Base-by-base conservation (phyloP, 495 filamentous ascomycete genomes). In the Penicillium paxilli region DNA sequence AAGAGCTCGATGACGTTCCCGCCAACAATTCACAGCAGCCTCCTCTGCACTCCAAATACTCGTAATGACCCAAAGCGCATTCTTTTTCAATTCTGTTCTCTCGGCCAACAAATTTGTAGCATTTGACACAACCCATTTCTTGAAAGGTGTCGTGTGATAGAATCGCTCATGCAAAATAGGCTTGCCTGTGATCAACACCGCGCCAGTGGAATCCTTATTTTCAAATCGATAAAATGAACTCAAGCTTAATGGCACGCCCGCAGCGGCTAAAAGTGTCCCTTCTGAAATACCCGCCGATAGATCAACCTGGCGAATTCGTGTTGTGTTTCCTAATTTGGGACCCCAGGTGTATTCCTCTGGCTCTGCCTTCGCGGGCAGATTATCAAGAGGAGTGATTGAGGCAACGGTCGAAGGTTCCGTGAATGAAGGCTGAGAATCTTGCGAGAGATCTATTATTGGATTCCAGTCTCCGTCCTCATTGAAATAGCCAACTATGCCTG, bases 291-390 rank as follows among this genome's bases (percentile, higher is more conserved):
- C 47, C 8, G 47, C 47, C 7, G 19, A 4, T 0, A 50, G 47
- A 22, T 23, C 21, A 1, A 50, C 16, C 6, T 38, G 28, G n/a
- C 33, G 47, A 20, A 30, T 22, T 6, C 23, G 32, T 6, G 47
- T 38, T 5, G 17, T 50, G 7, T 14, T 8, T 3, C 47, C 47
- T 9, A 50, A 24, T 38, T 50, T 50, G n/a, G 47, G 47, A 14
- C 47, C 47, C 47, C 47, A 50, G 32, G 47, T 50, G n/a, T 50
- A 32, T 7, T 50, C 16, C 19, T 50, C 47, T n/a, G 47, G 47
- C 14, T 1, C 14, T 12, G 47, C 47, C 26, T 40, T 30, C 17
- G 47, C 17, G 17, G 47, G 47, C 17, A 50, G 47, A 22, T 35
- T 17, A 14, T 20, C 28, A 11, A 20, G 47, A 2, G 30, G 47